Conservation (phyloP, 169 alveolate genomes). For the Plasmodium cynomolgi region DNA sequence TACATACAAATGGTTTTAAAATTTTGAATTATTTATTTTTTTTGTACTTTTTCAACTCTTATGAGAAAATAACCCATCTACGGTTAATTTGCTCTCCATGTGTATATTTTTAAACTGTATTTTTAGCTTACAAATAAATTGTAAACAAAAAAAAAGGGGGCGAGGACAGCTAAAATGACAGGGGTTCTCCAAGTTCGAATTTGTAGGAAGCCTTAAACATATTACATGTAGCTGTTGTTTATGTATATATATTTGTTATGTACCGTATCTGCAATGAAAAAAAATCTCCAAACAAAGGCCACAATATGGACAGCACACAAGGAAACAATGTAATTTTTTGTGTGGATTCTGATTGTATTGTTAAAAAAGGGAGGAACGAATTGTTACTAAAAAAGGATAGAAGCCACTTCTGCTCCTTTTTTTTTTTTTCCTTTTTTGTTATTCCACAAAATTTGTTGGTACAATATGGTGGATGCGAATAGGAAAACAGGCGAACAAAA, state of each 20-base stretch:
- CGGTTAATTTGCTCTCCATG: no score
- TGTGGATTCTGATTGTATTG: not conserved
- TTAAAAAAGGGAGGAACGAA: not conserved
- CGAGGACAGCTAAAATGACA: not conserved
- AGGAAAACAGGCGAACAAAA: not conserved
- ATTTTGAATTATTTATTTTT: no score
- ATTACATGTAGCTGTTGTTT: not conserved
- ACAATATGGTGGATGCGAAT: not conserved
- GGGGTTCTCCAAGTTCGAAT: not conserved
- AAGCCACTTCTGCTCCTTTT: not conserved
- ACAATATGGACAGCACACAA: not conserved
- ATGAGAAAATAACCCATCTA: no score
- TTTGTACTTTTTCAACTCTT: no score
- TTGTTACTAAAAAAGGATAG: not conserved
- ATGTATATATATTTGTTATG: not conserved
- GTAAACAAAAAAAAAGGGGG: not conserved
- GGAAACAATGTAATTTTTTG: not conserved
- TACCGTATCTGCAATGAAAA: not conserved
- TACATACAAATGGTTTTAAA: no score
- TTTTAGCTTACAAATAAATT: no score
- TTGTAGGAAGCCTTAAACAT: not conserved
- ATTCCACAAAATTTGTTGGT: not conserved
- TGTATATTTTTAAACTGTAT: no score
- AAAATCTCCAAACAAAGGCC: not conserved
- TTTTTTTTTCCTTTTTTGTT: not conserved